Percentiles rank a stretch among this genome's conserved stretches.
Conservation (phyloP, 768 basidiomycete genomes). For the Russula sp. region DNA sequence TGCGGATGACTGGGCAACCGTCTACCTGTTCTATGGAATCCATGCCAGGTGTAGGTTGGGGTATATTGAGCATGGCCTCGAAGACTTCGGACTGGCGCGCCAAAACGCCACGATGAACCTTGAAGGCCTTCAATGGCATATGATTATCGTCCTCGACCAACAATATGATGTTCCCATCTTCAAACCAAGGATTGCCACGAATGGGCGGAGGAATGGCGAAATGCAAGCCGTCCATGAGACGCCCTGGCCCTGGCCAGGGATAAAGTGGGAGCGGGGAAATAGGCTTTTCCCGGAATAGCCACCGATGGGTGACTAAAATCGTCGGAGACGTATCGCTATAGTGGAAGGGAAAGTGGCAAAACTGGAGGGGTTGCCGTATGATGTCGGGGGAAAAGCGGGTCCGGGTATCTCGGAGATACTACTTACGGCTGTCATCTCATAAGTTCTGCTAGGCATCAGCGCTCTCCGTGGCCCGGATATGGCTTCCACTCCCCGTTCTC, state of each 20-base stretch:
- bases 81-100: constrained; percentile 54
- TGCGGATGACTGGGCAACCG: constrained; percentile 45
- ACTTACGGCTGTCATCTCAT: too few relatives aligned
- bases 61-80: constrained; percentile 48
- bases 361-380: neutral
- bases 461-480: neutral
- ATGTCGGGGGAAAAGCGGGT: neutral
- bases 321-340: neutral
- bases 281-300: neutral
- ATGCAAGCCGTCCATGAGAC: constrained; percentile 4
- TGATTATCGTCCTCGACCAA: constrained; percentile 32
- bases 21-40: constrained; percentile 35
- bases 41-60: constrained; percentile 31
- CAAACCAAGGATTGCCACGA: constrained; percentile 49
- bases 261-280: neutral
- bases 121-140: constrained; percentile 38
- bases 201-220: constrained; percentile 13
- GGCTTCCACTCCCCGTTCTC: constrained; percentile 24
- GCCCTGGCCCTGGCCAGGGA: neutral
- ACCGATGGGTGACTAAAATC: neutral
- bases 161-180: constrained; percentile 55
- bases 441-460: neutral
- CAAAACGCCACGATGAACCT: constrained; percentile 42
- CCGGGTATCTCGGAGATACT: neutral
- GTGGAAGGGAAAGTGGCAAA: neutral